Conservation (phyloP, 192 early-diverging fungal genomes). For the Coemansia sp. region DNA sequence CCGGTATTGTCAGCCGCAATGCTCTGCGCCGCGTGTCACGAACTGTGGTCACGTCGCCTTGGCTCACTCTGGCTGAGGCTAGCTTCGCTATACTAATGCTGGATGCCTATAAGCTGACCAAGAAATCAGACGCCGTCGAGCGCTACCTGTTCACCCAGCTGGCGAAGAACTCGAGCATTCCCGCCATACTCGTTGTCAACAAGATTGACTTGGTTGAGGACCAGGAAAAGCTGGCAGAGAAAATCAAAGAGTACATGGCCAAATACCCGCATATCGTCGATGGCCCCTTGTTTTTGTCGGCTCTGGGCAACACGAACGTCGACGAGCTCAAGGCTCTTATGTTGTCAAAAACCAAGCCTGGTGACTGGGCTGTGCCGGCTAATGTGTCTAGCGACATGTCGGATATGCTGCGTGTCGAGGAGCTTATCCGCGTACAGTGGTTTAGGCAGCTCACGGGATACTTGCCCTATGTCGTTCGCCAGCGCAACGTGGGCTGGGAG, state of each 20-base stretch:
- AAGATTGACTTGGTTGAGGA: conserved; percentile 40
- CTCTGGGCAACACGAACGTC: conserved; percentile 28
- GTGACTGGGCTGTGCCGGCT: conserved; percentile 36
- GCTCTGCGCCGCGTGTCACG: conserved; percentile 34
- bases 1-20: conserved; percentile 42
- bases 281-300: conserved; percentile 41
- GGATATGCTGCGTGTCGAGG: conserved; percentile 41
- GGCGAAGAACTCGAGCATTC: not conserved
- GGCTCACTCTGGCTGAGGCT: conserved; percentile 43
- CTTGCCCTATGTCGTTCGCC: conserved; percentile 36
- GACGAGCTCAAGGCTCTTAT: conserved; percentile 30
- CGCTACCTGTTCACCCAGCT: conserved; percentile 33
- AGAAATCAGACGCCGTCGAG: conserved; percentile 36
- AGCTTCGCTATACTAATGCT: conserved; percentile 26
- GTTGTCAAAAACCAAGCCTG: conserved; percentile 20
- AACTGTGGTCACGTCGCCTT: conserved; percentile 40
- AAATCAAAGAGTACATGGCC: conserved; percentile 13
- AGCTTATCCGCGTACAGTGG: conserved; percentile 49
- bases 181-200: conserved; percentile 43
- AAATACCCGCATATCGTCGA: conserved; percentile 19
- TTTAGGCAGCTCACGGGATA: conserved; percentile 31
- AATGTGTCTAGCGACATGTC: conserved; percentile 38
- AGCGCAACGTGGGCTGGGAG: conserved; percentile 46
- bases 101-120: conserved; percentile 39
- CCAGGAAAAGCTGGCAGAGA: conserved; percentile 13